Evolutionary conservation across 1,284 basidiomycete species (phyloP), one percentile per base, ranked within the genome.

Genomic region (Malassezia sympodialis): DNA sequence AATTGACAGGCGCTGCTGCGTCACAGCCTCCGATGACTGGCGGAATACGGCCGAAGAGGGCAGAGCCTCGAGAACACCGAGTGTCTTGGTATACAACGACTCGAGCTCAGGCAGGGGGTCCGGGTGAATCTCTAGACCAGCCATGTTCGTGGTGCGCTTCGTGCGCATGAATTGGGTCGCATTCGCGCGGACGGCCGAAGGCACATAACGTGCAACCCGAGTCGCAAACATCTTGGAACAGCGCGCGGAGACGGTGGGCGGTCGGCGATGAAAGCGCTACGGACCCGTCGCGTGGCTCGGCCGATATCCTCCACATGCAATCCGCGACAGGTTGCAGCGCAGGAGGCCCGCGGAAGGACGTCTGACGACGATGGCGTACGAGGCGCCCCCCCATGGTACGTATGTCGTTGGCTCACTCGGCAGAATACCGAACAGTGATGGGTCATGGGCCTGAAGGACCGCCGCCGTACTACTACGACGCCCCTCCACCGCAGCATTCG

Each of bases 1-100:
- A 52, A 88, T 80, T 62, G 79, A 80, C 59, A 96, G 81, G 68
- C 89, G 85, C 72, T 84, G 82, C 68, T 84, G 82, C n/a, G 87
- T 89, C 62, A 94, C 79, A 6, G 88, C 85, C 76, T 91, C 87
- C 7, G 84, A 84, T 47, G 88, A 85, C 77, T 96, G 91, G 55
- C 88, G 83, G 78, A 96, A 98, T 51, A 91, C 85, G 59, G 87
- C 86, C 42, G 83, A 81, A 57, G 80, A 76, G 11, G 93, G 91
- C 57, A 96, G 82, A 49, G 80, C 59, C 11, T 60, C 75, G 47
- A 96, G 82, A 3, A 82, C 75, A 21, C 81, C 76, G 49, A 96
- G 83, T 1, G 91, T 96, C 50, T 82, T 79, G 67, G 83, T 79
- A 79, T 93, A 96, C 43, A 84, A 84, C 65, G 82, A 76, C 50